Evolutionary conservation across 164 flowering plant species (phyloP), one percentile per base, ranked within the genome.

Genomic region (Tinospora cordifolia): DNA sequence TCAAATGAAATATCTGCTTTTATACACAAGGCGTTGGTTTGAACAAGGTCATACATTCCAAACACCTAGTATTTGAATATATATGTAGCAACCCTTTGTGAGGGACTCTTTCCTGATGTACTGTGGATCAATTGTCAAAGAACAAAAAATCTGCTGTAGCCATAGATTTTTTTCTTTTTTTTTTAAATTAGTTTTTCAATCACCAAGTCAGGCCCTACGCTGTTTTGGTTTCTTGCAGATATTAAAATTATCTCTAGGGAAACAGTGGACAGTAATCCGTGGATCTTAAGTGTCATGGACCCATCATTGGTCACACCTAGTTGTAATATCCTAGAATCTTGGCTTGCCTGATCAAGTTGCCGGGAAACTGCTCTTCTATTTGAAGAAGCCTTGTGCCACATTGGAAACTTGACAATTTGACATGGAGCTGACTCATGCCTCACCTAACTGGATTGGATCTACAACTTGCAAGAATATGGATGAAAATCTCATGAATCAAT

Each of bases 391-490:
- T 51, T n/a, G 7, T 17, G 8, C 13, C 13, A 11, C 46, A 11
- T 51, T 51, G 21, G 19, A 51, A 17, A 19, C 59, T 51, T 51
- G 59, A 51, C 59, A 17, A 19, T 22, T 51, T 51, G 59, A 51
- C 59, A 51, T 51, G 59, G 59, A 51, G 59, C 24, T 51, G 59
- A 51, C 22, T 51, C 59, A 51, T 17, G 59, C 59, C 19, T 51
- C 36, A 51, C 59, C 59, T 51, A 51, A 51, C 19, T 6, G 19
- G 59, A 51, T 51, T 30, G 36, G 36, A 30, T 30, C 36, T 1
- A 30, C 59, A 51, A 51, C 59, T 51, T 51, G 59, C n/a, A 3
- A 51, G 59, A 30, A 30, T 30, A 30, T 30, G 36, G 36, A 51
- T 17, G 59, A 51, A 51, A 22, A 51, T 17, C 36, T 6, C 24